phyloP scores from a whole-genome alignment of 108 stramenopile species.

The Pseudonitzschia multiseries region DNA sequence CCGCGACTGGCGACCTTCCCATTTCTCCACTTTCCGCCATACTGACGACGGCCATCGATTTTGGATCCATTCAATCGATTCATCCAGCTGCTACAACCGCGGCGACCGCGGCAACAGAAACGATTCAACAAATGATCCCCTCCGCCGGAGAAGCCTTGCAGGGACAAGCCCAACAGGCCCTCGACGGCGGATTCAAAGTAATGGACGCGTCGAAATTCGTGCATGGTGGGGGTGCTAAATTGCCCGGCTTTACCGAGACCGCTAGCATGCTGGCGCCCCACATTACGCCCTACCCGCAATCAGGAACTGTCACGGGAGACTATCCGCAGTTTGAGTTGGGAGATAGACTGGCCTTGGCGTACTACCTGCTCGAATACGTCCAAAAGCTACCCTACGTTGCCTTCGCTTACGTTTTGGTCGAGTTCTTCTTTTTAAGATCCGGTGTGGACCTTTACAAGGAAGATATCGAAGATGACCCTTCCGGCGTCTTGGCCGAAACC shows the following conservation, averaged over 20 bases:
- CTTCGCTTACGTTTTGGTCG: constrained; percentile 43
- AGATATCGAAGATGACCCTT: constrained; percentile 48
- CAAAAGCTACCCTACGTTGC: constrained; percentile 39
- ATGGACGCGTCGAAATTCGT: constrained; percentile 3
- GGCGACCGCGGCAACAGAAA: background rate
- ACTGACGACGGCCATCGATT: background rate
- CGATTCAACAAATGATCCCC: constrained; percentile 2
- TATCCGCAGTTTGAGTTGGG: constrained; percentile 3
- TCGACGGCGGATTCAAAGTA: background rate
- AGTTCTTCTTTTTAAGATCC: constrained; percentile 52
- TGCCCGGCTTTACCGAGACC: constrained; percentile 11
- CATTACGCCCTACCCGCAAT: background rate
- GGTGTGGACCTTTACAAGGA: constrained; percentile 49
- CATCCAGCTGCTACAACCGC: background rate
- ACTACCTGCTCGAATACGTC: constrained; percentile 31
- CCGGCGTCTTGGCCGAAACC: constrained; percentile 31
- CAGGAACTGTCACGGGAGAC: constrained; percentile 3
- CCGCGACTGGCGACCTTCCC: background rate
- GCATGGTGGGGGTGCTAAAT: background rate
- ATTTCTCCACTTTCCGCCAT: background rate
- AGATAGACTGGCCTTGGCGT: constrained; percentile 31
- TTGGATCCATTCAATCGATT: background rate
- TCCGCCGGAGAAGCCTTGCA: constrained; percentile 5
- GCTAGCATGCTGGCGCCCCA: constrained; percentile 9
- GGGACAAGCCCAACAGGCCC: constrained; percentile 1